Conservation (phyloP, 345 rosid species). For the Boechera divaricarpa region DNA sequence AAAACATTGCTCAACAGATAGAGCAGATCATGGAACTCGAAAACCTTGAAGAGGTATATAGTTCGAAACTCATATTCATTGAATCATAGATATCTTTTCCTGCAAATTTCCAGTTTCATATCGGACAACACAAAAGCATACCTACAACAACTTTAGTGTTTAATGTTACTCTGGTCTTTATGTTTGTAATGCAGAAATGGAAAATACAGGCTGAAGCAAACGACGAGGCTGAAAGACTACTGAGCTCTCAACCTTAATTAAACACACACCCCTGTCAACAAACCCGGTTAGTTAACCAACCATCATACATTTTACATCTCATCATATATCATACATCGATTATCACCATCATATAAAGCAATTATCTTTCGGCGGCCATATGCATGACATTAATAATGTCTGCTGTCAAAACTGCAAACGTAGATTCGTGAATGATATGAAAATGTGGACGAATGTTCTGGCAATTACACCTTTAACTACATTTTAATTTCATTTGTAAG, state of each 20-base stretch:
- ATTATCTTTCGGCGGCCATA: constrained; percentile 43
- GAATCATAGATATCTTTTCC: not conserved
- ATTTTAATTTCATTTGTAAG: not conserved
- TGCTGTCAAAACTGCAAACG: constrained; percentile 20
- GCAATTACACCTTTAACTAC: constrained; percentile 25
- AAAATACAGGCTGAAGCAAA: constrained; percentile 91
- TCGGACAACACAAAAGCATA: not conserved
- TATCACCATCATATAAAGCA: constrained; percentile 15
- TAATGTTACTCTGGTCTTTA: not conserved
- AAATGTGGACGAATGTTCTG: constrained; percentile 46
- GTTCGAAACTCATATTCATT: not conserved
- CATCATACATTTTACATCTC: not conserved
- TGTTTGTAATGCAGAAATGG: constrained; percentile 70
- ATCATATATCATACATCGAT: constrained; percentile 9
- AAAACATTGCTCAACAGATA: constrained; percentile 79
- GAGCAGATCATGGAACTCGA: constrained; percentile 93
- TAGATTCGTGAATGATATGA: constrained; percentile 41
- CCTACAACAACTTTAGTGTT: not conserved
- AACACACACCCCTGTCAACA: constrained; percentile 2
- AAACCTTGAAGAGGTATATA: constrained; percentile 86
- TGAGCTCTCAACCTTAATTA: constrained; percentile 62
- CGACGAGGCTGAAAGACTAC: constrained; percentile 91
- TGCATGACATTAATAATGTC: constrained; percentile 26
- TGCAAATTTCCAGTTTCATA: constrained; percentile 4
- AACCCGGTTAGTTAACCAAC: constrained; percentile 25